These are phyloP conservation scores for Phytophthora uliginosa DNA, from an alignment of 352 stramenopile species.

Conservation along the genomic window DNA sequence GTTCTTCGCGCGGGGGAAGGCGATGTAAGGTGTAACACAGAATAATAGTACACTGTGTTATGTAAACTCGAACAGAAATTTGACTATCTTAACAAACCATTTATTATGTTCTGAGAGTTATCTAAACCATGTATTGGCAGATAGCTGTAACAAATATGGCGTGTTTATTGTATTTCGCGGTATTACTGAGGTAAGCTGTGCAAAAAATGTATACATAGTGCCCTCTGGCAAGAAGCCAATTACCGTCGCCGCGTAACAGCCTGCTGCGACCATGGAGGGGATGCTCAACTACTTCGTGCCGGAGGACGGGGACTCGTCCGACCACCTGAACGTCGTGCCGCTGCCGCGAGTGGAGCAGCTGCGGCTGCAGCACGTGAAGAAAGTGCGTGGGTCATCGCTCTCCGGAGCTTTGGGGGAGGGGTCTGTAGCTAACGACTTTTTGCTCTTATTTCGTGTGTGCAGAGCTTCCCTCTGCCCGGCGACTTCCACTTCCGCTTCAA, in stretches of 20 bases:
- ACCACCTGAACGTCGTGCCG: constrained; percentile 88
- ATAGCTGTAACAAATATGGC: too few relatives aligned
- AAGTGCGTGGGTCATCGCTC: constrained; percentile 42
- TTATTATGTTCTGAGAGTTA: too few relatives aligned
- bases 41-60: background rate
- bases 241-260: constrained; percentile 20
- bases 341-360: constrained; percentile 83
- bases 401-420: background rate
- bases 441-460: constrained; percentile 16
- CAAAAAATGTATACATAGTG: background rate
- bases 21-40: background rate
- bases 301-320: constrained; percentile 87
- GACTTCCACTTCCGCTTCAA: constrained; percentile 92
- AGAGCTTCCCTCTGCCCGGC: constrained; percentile 82
- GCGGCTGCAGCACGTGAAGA: constrained; percentile 83
- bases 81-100: background rate
- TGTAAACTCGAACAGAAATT: too few relatives aligned
- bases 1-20: background rate
- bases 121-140: too few relatives aligned
- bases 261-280: constrained; percentile 68
- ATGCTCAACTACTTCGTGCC: constrained; percentile 92
- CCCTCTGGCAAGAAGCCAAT: background rate
- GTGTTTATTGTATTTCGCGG: background rate
- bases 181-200: background rate
- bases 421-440: background rate